These are phyloP conservation scores for Fraxinus platypoda DNA, from an alignment of 305 asterid species.

Conservation along the genomic window DNA sequence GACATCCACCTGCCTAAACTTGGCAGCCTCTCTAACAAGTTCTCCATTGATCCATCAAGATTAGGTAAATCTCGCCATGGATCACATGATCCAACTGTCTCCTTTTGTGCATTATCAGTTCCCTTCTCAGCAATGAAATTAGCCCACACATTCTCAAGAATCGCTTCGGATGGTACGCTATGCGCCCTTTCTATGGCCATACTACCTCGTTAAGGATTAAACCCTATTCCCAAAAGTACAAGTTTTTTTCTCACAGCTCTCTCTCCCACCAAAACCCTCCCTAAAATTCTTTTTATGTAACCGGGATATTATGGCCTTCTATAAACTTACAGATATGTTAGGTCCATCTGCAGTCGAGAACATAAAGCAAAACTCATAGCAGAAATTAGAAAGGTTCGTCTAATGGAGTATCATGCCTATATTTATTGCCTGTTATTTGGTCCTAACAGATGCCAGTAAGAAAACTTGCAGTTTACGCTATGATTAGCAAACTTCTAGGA, in stretches of 20 bases:
- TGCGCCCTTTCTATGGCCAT: slow-evolving; percentile 26
- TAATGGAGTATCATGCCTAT: not conserved
- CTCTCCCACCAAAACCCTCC: not conserved
- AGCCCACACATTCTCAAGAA: slow-evolving; percentile 75
- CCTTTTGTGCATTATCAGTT: not conserved
- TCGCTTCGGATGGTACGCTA: slow-evolving; percentile 31
- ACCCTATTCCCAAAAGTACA: not conserved
- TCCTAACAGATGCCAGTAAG: slow-evolving; percentile 33
- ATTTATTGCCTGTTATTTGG: slow-evolving; percentile 4
- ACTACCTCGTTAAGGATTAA: not conserved
- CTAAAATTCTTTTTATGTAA: not conserved
- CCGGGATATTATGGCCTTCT: not conserved
- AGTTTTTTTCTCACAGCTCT: not conserved
- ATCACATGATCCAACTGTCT: not conserved
- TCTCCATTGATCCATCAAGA: slow-evolving; percentile 30
- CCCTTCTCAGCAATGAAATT: slow-evolving; percentile 49
- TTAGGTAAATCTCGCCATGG: slow-evolving; percentile 44
- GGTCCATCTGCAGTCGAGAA: not conserved
- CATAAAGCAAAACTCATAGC: not conserved
- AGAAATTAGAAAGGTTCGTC: not conserved
- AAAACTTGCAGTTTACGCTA: slow-evolving; percentile 45
- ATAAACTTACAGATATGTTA: not conserved
- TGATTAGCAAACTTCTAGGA: slow-evolving; percentile 55
- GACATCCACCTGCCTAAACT: slow-evolving; percentile 69
- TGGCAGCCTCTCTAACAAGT: slow-evolving; percentile 50